These are phyloP conservation scores for Globisporangium yorkense DNA, from an alignment of 352 stramenopile species.

Conservation along the genomic window DNA sequence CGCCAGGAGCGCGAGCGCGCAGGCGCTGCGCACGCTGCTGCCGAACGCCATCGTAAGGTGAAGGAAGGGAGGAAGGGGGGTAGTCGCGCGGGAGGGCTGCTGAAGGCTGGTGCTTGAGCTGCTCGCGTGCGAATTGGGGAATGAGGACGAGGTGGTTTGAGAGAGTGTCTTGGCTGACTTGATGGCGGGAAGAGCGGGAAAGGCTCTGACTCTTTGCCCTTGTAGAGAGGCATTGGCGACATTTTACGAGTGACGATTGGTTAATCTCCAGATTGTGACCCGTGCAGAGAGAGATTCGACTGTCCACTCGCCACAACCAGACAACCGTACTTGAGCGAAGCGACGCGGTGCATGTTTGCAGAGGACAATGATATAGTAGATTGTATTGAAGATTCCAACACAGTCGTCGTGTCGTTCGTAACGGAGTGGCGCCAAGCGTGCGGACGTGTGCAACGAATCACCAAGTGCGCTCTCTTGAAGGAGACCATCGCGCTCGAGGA, in stretches of 20 bases:
- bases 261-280: neutral
- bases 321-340: neutral
- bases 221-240: neutral
- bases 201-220: neutral
- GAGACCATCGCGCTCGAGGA: no score
- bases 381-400: neutral
- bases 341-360: no score
- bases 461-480: no score
- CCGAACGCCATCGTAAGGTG: constrained; percentile 7
- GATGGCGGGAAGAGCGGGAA: neutral
- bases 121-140: neutral
- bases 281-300: neutral
- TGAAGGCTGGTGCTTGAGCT: neutral
- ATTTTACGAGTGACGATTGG: neutral
- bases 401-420: neutral
- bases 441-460: no score
- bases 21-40: constrained; percentile 2
- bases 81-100: neutral
- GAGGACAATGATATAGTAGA: no score
- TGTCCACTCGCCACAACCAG: neutral
- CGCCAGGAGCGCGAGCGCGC: constrained; percentile 1
- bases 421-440: no score
- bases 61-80: neutral
- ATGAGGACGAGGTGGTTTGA: neutral
- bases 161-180: neutral